Base-by-base conservation (phyloP, 306 rosid species). In the Vicia sativa region DNA sequence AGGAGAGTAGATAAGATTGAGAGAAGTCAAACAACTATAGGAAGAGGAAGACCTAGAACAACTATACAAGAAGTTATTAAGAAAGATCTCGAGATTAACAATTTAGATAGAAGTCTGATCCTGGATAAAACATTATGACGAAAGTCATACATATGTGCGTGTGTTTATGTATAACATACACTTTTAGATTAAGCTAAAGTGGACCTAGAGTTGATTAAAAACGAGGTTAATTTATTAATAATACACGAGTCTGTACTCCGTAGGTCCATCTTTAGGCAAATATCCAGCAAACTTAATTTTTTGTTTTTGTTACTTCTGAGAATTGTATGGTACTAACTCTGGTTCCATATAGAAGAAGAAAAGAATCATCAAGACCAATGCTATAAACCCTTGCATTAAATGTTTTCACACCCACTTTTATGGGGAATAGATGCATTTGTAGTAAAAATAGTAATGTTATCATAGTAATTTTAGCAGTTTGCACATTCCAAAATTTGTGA, bases 201-300 rank as follows among this genome's bases (percentile, higher is more conserved):
- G 49, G 75, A 68, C 26, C 26, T 74, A 26, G 28, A 37, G 6
- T 38, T 15, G 39, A 46, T 55, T 38, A 59, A 18, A 18, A 68
- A 49, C 2, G 29, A 31, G 49, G 48, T 7, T 44, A n/a, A 50
- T 65, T 66, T 60, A 19, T 58, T 48, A 31, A 16, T 59, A 29
- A 53, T 64, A 37, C 62, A 50, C 37, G 37, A 23, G 28, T 70
- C 5, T 38, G 35, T 29, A 29, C 35, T 29, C 35, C 7, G 60
- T 34, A 35, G n/a, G 46, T 39, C 41, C 18, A 46, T 56, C 54
- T 4, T 68, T 56, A 62, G 59, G 65, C 57, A 38, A 38, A 14
- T 50, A 23, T 68, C 35, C 61, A 53, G 56, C 44, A 48, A 67
- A 61, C 45, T 18, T 28, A 49, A 21, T 11, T 72, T 65, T 67